Evolutionary conservation across 1,284 basidiomycete genomes (phyloP), one percentile per base, ranked within the genome.

Genomic region (Xanthoconium separans): DNA sequence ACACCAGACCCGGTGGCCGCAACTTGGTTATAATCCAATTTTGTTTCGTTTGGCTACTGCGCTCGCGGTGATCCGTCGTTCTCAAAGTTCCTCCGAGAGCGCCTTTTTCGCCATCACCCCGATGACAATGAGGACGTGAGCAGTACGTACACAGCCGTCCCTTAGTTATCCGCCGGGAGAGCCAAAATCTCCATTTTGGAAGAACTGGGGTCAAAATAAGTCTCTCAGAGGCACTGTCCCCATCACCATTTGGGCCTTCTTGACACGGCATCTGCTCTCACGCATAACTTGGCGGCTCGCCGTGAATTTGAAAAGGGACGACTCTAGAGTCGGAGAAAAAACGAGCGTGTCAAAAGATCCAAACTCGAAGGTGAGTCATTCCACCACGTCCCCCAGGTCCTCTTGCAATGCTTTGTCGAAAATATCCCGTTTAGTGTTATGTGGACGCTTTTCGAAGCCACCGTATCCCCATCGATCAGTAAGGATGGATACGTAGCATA

Each of bases 311-410:
- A 50, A 57, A 53, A 44, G 31, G 44, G 13, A 31, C 16, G 22
- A 44, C 18, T 20, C 31, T 31, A 54, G 44, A 27, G 22, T 49
- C 27, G 44, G 52, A 37, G 39, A 22, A 36, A 34, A 46, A 43
- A 47, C 12, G 37, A 50, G 75, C 82, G 57, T 67, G 85, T 89
- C 90, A 93, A 66, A 91, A 82, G 73, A 93, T 92, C 87, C 4
- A 2, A 93, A 89, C 45, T 91, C 86, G 2, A 94, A 93, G 3
- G 79, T 78, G 37, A 76, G 81, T 92, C 94, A 96, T 59, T 87
- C 84, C 2, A 85, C 91, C 24, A 93, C 70, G 2, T 85, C 89
- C 51, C 75, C 76, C 36, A 96, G 78, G 61, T 94, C 79, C 64
- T 80, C 82, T 54, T 79, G 74, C 67, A 93, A 87, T n/a, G 85